Conservation (phyloP, 164 flowering plant genomes). For the Tinospora cordifolia region DNA sequence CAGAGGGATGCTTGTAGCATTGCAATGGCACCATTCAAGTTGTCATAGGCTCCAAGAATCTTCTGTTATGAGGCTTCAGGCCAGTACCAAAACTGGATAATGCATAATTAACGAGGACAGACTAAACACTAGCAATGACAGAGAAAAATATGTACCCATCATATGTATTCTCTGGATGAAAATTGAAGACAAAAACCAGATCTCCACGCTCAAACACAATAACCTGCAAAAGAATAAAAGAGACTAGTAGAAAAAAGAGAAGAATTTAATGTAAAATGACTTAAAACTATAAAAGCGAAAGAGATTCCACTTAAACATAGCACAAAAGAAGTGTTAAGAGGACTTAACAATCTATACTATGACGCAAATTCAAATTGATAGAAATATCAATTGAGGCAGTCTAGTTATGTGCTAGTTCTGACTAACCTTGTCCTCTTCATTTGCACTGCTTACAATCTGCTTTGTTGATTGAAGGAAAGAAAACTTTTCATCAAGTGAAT, state of each 20-base stretch:
- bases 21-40: background rate
- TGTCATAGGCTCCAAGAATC: background rate
- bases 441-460: conserved; percentile 76
- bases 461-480: conserved; percentile 72
- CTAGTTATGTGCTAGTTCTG: conserved; percentile 5
- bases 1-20: background rate
- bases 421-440: conserved; percentile 87
- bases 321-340: background rate
- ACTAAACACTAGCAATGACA: background rate
- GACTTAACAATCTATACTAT: background rate
- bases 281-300: background rate
- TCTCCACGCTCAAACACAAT: conserved; percentile 94
- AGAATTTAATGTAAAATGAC: background rate
- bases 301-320: background rate
- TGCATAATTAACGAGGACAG: background rate
- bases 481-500: conserved; percentile 69
- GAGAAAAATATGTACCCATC: conserved; percentile 52
- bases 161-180: conserved; percentile 78
- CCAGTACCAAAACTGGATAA: too few species aligned
- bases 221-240: conserved; percentile 34
- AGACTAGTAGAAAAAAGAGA: background rate
- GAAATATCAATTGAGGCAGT: background rate
- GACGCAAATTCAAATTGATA: too few species aligned
- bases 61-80: too few species aligned
- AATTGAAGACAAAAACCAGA: conserved; percentile 88